phyloP scores from a whole-genome alignment of 495 filamentous ascomycete genomes.

The Aspergillus egyptiacus region DNA sequence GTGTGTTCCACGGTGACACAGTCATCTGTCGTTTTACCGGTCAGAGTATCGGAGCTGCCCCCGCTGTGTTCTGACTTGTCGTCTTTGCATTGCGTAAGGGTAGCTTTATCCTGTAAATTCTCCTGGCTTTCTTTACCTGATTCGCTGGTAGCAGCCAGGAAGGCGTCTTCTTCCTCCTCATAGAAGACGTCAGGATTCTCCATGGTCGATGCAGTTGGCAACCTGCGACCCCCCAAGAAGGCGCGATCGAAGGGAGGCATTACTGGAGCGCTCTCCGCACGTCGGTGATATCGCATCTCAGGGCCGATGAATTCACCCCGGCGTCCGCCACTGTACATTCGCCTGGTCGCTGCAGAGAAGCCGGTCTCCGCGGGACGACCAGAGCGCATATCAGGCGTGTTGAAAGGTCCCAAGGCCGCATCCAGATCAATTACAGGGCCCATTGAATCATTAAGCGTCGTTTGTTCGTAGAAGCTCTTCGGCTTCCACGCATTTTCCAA shows the following conservation, averaged over 20 bases:
- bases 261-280: slow-evolving; percentile 87
- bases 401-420: slow-evolving; percentile 90
- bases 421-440: slow-evolving; percentile 90
- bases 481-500: slow-evolving; percentile 45
- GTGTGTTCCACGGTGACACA: slow-evolving; percentile 28
- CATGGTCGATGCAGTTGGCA: slow-evolving; percentile 63
- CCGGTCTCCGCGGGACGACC: slow-evolving; percentile 48
- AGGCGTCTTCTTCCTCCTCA: slow-evolving; percentile 86
- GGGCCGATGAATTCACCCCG: slow-evolving; percentile 68
- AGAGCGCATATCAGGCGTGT: slow-evolving; percentile 57
- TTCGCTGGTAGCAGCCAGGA: slow-evolving; percentile 36
- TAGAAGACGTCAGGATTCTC: slow-evolving; percentile 82
- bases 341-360: slow-evolving; percentile 56
- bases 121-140: slow-evolving; percentile 25
- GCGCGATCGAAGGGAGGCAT: slow-evolving; percentile 74
- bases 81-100: slow-evolving; percentile 13
- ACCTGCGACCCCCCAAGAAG: slow-evolving; percentile 55
- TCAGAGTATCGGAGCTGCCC: slow-evolving; percentile 36
- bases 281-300: slow-evolving; percentile 84
- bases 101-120: not conserved
- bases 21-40: slow-evolving; percentile 25
- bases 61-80: slow-evolving; percentile 33
- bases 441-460: slow-evolving; percentile 50
- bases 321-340: slow-evolving; percentile 81
- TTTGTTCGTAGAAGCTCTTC: slow-evolving; percentile 41